Percentiles rank a stretch among this genome's conserved stretches.
Evolutionary conservation across 2,329 filamentous ascomycete species (phyloP).

Genomic region (Leptographium lundbergii): DNA sequence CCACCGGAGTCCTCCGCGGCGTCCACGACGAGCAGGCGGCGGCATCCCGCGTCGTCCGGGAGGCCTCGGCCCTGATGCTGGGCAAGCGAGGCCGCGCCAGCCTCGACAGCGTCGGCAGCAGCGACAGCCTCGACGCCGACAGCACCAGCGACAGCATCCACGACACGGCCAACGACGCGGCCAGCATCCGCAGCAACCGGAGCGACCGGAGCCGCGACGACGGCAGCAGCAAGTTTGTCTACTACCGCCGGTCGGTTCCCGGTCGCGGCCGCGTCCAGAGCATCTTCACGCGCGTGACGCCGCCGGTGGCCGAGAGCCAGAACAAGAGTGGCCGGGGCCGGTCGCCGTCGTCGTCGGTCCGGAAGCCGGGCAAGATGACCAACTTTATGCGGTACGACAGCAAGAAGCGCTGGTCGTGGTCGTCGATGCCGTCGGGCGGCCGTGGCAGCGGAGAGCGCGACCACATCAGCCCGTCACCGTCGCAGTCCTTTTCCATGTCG

Average conservation of each 20-base stretch:
- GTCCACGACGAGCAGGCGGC: conserved; percentile 24
- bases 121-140: not conserved
- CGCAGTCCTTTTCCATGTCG: not conserved
- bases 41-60: conserved; percentile 21
- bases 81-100: not conserved
- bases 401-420: not conserved
- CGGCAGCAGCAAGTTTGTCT: conserved; percentile 1
- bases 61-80: conserved; percentile 7
- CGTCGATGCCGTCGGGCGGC: not conserved
- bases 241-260: conserved; percentile 29
- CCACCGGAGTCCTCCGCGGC: conserved; percentile 29
- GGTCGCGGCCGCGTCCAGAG: conserved; percentile 19
- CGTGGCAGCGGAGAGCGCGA: not conserved
- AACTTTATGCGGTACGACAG: conserved; percentile 11
- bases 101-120: not conserved
- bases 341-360: not conserved
- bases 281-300: conserved; percentile 10
- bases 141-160: not conserved
- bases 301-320: not conserved
- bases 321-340: not conserved
- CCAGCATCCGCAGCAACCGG: not conserved
- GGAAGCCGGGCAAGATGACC: conserved; percentile 1
- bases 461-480: not conserved
- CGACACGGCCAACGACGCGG: not conserved
- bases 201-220: not conserved